phyloP scores from a whole-genome alignment of 352 stramenopile genomes.

The Globisporangium irregulare region DNA sequence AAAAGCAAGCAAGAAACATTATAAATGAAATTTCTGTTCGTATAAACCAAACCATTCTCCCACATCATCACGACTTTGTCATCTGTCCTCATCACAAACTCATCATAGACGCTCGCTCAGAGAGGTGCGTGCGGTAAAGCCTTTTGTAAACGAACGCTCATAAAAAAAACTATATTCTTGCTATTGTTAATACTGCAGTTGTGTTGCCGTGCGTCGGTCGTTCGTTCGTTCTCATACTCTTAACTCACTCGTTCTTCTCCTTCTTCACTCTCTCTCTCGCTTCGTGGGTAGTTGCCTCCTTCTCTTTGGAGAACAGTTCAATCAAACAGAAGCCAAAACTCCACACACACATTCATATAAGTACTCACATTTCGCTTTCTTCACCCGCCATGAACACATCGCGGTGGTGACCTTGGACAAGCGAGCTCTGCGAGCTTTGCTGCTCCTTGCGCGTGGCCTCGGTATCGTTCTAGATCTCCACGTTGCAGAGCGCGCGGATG shows the following conservation, averaged over 20 bases:
- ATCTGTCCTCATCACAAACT: background rate
- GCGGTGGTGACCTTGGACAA: too few species aligned
- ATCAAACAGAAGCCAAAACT: background rate
- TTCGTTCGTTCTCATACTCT: background rate
- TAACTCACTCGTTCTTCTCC: background rate
- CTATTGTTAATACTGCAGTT: background rate
- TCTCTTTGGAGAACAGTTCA: background rate
- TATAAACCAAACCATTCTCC: background rate
- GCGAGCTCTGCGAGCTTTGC: background rate
- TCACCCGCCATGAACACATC: background rate
- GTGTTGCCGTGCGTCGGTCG: background rate
- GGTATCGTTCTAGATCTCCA: constrained; percentile 28
- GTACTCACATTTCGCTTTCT: background rate
- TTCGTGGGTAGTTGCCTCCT: background rate
- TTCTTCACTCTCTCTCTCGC: background rate
- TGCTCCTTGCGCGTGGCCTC: background rate
- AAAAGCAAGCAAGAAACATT: background rate
- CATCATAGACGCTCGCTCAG: background rate
- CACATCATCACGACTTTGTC: background rate
- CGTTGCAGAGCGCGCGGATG: constrained; percentile 59
- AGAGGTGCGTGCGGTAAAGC: background rate
- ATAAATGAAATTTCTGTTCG: background rate
- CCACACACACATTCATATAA: background rate
- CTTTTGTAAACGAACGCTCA: background rate
- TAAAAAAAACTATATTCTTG: background rate